Conservation (phyloP, 495 filamentous ascomycete species). For the Xylaria palmicola region DNA sequence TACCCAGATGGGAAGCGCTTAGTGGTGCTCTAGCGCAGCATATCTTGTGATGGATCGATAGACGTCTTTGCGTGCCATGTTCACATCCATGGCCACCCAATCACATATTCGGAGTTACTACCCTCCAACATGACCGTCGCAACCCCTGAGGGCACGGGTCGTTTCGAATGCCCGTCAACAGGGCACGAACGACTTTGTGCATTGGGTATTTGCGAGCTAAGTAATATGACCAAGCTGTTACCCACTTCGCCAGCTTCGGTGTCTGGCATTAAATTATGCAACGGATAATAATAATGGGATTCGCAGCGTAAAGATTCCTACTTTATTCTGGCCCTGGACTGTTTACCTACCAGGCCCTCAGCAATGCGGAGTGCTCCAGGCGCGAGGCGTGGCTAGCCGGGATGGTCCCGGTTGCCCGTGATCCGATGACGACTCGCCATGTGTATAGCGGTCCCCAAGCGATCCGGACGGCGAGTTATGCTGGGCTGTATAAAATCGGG, state of each 20-base stretch:
- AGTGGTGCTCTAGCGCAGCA: not conserved
- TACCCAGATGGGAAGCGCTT: not conserved
- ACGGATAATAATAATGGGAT: not conserved
- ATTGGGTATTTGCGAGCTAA: no score
- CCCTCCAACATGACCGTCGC: not conserved
- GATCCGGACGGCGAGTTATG: slow-evolving; percentile 2
- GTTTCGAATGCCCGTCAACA: not conserved
- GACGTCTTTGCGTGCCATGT: not conserved
- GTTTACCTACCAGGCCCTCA: not conserved
- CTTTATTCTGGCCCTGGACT: not conserved
- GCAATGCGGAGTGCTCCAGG: not conserved
- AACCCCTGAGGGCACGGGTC: not conserved
- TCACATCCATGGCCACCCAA: not conserved
- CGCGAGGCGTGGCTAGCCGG: not conserved
- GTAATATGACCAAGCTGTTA: no score
- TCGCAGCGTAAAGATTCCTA: not conserved
- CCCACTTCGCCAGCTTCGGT: not conserved
- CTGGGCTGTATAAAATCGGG: slow-evolving; percentile 1
- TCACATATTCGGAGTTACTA: not conserved
- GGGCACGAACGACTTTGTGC: not conserved
- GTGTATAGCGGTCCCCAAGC: not conserved
- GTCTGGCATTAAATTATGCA: not conserved
- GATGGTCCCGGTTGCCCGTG: slow-evolving; percentile 1
- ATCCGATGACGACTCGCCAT: not conserved
- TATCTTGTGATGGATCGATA: not conserved